These are phyloP conservation scores for Trichomonas gallinae DNA, from an alignment of 208 protist genomes.

Conservation along the genomic window DNA sequence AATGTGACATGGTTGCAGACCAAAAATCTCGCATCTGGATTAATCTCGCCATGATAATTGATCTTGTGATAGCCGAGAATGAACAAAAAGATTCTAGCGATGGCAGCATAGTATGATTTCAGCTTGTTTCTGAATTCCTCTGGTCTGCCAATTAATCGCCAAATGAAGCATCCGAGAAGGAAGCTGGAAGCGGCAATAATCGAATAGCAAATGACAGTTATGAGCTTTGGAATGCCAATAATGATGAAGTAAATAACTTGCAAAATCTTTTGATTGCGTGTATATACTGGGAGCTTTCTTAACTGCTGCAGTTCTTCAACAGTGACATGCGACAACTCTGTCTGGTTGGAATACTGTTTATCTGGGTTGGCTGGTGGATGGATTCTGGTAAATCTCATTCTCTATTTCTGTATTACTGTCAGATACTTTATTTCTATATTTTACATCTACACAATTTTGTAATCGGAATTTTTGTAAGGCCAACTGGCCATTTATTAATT, in stretches of 20 bases:
- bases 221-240: neutral
- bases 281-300: neutral
- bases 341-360: neutral
- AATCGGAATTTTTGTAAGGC: no score
- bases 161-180: neutral
- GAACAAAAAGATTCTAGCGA: neutral
- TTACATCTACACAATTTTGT: no score
- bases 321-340: neutral
- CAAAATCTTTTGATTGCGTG: neutral
- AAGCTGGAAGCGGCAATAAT: neutral
- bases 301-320: neutral
- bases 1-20: neutral
- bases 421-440: no score
- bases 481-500: no score
- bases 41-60: neutral
- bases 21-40: neutral
- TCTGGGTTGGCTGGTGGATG: neutral
- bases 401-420: no score
- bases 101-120: neutral
- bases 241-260: neutral
- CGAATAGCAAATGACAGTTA: neutral
- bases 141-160: neutral
- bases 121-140: neutral
- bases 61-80: neutral
- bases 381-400: neutral